Evolutionary conservation across 2,329 filamentous ascomycete species (phyloP).

Genomic region (Fusarium succisae): DNA sequence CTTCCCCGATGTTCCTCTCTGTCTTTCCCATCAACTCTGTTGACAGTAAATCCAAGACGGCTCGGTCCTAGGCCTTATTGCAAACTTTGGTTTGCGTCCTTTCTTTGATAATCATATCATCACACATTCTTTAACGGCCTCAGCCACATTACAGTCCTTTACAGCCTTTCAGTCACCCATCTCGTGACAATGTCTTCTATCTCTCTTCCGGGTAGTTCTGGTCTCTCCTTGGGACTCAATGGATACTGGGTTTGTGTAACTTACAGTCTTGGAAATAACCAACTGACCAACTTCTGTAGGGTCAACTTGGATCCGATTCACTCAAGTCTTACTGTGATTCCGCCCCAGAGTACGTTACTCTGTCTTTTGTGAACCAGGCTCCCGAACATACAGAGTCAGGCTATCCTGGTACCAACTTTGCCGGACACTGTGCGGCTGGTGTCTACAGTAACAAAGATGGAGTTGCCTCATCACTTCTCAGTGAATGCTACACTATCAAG

Average conservation of each 20-base stretch:
- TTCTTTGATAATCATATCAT: conserved; percentile 49
- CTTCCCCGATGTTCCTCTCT: conserved; percentile 7
- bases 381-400: conserved; percentile 49
- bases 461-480: conserved; percentile 46
- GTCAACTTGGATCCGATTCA: conserved; percentile 47
- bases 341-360: conserved; percentile 50
- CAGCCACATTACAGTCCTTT: conserved; percentile 49
- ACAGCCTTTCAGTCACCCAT: conserved; percentile 25
- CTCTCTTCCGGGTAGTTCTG: conserved; percentile 4
- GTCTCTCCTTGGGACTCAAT: conserved; percentile 46
- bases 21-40: conserved; percentile 33
- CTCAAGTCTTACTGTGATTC: conserved; percentile 50
- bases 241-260: conserved; percentile 51
- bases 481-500: conserved; percentile 49
- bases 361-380: conserved; percentile 51
- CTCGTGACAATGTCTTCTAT: conserved; percentile 38
- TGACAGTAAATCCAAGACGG: conserved; percentile 42
- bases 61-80: conserved; percentile 46
- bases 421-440: conserved; percentile 49
- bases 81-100: conserved; percentile 52
- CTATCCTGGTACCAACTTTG: conserved; percentile 54
- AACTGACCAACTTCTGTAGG: conserved; percentile 39
- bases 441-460: conserved; percentile 36
- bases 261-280: neutral
- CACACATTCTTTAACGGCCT: conserved; percentile 47